These are phyloP conservation scores for Coprinopsis marcescibilis DNA, from an alignment of 768 basidiomycete genomes.

Conservation along the genomic window DNA sequence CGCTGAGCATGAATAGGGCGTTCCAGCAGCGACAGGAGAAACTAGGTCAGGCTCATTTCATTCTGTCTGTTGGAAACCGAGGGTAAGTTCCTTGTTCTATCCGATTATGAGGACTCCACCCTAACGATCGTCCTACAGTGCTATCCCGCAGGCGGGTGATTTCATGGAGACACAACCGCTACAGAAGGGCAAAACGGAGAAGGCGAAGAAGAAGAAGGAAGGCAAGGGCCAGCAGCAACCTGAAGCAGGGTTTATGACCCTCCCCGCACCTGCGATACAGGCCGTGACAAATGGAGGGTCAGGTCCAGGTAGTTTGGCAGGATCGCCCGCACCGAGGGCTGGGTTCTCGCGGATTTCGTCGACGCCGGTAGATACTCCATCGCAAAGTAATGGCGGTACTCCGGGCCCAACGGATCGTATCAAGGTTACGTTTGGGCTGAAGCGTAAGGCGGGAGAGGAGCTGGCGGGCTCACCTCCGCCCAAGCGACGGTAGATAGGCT, in stretches of 20 bases:
- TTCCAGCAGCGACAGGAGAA: conserved; percentile 93
- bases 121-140: conserved; percentile 37
- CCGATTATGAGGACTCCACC: conserved; percentile 9
- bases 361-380: conserved; percentile 25
- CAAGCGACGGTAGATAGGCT: conserved; percentile 51
- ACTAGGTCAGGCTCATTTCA: conserved; percentile 94
- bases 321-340: conserved; percentile 63
- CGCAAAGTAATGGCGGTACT: conserved; percentile 40
- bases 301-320: conserved; percentile 35
- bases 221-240: conserved; percentile 46
- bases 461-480: conserved; percentile 58
- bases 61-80: conserved; percentile 89
- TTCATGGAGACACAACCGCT: conserved; percentile 78
- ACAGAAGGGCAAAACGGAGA: conserved; percentile 79
- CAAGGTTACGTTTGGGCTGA: conserved; percentile 73
- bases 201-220: conserved; percentile 77
- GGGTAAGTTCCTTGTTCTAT: conserved; percentile 48
- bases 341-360: conserved; percentile 76
- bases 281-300: conserved; percentile 40
- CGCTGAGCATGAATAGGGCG: conserved; percentile 89
- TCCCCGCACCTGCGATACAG: conserved; percentile 51
- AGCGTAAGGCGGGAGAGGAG: conserved; percentile 76
- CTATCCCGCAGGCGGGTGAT: conserved; percentile 80
- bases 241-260: conserved; percentile 64
- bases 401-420: conserved; percentile 60